Conservation (phyloP, 768 basidiomycete species). For the Harrya chromipes region DNA sequence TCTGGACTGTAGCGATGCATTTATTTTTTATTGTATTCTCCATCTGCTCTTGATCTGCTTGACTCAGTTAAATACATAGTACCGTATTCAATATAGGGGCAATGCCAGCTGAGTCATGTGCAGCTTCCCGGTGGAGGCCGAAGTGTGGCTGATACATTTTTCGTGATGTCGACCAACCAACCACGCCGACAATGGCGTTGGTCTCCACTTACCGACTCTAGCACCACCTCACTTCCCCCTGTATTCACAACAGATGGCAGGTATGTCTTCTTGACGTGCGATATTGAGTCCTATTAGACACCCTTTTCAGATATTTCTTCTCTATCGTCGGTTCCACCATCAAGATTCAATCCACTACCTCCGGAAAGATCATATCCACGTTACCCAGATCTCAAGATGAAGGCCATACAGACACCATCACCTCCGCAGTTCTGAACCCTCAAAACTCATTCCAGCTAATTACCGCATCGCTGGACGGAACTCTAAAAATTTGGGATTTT, state of each 20-base stretch:
- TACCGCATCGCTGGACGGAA: slow-evolving; percentile 81
- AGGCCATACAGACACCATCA: slow-evolving; percentile 52
- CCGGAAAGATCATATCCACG: slow-evolving; percentile 79
- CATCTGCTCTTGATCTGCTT: slow-evolving; percentile 2
- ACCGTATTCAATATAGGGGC: too few relatives aligned
- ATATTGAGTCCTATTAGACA: slow-evolving; percentile 14
- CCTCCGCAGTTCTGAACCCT: slow-evolving; percentile 74
- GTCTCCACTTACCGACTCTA: slow-evolving; percentile 68
- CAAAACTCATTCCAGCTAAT: slow-evolving; percentile 88
- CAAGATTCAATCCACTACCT: slow-evolving; percentile 78
- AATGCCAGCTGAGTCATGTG: too few relatives aligned
- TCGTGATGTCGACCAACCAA: slow-evolving; percentile 6
- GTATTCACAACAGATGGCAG: slow-evolving; percentile 88
- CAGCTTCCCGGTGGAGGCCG: slow-evolving; percentile 19
- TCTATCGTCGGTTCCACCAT: slow-evolving; percentile 77
- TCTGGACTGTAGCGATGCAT: slow-evolving; percentile 19
- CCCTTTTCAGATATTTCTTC: slow-evolving; percentile 75
- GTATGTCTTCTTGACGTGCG: slow-evolving; percentile 39
- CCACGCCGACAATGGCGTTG: slow-evolving; percentile 46
- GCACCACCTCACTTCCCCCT: slow-evolving; percentile 61
- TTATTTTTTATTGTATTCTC: slow-evolving; percentile 27
- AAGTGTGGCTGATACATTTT: slow-evolving; percentile 25
- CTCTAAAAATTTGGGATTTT: slow-evolving; percentile 90
- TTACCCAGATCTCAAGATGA: slow-evolving; percentile 53
- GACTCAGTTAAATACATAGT: neutral